phyloP scores from a whole-genome alignment of 805 yeast species.

The Scheffersomyces lignosus region DNA sequence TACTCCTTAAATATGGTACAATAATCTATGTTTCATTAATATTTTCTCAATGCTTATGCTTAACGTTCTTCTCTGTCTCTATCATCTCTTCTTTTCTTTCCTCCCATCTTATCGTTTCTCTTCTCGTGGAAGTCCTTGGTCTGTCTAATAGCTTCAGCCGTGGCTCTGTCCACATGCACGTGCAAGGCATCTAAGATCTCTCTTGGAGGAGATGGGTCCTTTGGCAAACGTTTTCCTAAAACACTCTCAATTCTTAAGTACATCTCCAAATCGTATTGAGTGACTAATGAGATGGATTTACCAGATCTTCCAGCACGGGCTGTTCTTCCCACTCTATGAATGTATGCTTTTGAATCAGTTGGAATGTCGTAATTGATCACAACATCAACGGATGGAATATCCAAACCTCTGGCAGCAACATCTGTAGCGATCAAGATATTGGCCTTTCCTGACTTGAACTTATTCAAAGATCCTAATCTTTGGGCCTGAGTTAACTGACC shows the following conservation, averaged over 20 bases:
- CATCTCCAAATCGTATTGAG: conserved; percentile 92
- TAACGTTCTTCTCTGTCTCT: conserved; percentile 34
- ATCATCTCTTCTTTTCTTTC: conserved; percentile 41
- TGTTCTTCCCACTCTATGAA: conserved; percentile 92
- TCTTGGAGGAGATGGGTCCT: conserved; percentile 72
- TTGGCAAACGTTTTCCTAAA: conserved; percentile 77
- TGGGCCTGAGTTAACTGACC: conserved; percentile 89
- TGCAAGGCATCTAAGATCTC: conserved; percentile 75
- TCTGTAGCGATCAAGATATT: conserved; percentile 78
- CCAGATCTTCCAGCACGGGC: conserved; percentile 94
- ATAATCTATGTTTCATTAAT: no score
- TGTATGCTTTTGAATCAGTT: conserved; percentile 79
- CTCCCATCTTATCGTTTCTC: conserved; percentile 21
- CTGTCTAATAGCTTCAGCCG: conserved; percentile 82
- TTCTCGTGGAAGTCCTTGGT: conserved; percentile 64
- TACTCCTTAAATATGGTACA: no score
- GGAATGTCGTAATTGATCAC: conserved; percentile 81
- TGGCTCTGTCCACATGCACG: conserved; percentile 87
- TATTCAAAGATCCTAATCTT: conserved; percentile 77
- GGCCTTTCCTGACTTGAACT: conserved; percentile 72
- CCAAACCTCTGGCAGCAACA: conserved; percentile 88
- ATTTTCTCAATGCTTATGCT: not conserved
- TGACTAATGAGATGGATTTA: conserved; percentile 80
- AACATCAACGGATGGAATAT: conserved; percentile 76
- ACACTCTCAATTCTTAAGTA: conserved; percentile 88